Conservation (phyloP, 163 green algal genomes). For the Smithsoniella earleae region DNA sequence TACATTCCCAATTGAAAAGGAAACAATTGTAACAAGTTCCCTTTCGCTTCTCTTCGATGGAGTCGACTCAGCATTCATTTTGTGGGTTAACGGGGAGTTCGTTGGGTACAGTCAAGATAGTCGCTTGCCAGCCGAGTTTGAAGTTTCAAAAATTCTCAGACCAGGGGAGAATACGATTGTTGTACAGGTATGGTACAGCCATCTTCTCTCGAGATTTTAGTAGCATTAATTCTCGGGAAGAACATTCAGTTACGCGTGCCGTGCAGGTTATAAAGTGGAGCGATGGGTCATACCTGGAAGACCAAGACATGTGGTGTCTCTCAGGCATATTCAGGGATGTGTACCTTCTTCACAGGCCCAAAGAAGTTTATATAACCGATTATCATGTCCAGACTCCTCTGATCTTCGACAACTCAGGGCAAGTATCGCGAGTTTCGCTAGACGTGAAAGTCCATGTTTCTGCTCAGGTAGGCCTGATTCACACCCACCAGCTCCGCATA, state of each 20-base stretch:
- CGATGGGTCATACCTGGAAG: constrained; percentile 93
- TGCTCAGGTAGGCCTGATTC: too few relatives aligned
- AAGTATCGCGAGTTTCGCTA: constrained; percentile 31
- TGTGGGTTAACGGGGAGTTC: constrained; percentile 79
- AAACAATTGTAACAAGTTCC: background rate
- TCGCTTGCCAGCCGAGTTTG: constrained; percentile 82
- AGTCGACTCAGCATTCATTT: constrained; percentile 72
- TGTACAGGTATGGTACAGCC: constrained; percentile 63
- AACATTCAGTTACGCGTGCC: too few relatives aligned
- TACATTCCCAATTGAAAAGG: constrained; percentile 46
- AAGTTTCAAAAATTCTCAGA: constrained; percentile 58
- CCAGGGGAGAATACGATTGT: constrained; percentile 53
- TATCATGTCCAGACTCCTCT: constrained; percentile 54
- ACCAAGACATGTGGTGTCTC: constrained; percentile 96
- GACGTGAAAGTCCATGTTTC: constrained; percentile 6
- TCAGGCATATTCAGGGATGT: constrained; percentile 82
- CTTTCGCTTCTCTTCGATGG: constrained; percentile 72
- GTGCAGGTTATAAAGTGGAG: constrained; percentile 79
- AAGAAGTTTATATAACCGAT: constrained; percentile 48
- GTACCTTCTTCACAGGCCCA: constrained; percentile 61
- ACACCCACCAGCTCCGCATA: too few relatives aligned
- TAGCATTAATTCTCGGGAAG: too few relatives aligned
- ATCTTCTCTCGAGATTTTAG: background rate
- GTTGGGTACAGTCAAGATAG: constrained; percentile 88
- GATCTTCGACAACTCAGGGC: constrained; percentile 32